Conservation (phyloP, 257 asterid genomes). For the Salvia rosmarinus region DNA sequence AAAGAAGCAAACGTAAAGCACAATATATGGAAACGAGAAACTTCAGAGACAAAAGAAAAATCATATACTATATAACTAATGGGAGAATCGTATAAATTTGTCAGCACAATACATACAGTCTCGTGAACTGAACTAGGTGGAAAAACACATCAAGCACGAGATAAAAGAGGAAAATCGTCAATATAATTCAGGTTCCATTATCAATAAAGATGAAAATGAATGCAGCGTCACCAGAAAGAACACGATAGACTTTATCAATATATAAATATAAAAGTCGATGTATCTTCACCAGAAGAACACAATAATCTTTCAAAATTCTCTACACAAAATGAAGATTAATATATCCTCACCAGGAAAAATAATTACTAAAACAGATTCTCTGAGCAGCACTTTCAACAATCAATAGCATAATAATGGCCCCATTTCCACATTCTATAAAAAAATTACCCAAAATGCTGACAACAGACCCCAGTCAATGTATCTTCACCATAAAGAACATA, state of each 20-base stretch:
- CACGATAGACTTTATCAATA: not conserved
- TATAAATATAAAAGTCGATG: not conserved
- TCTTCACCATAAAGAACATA: not conserved
- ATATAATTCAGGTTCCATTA: not conserved
- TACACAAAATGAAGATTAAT: not conserved
- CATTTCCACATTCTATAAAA: not conserved
- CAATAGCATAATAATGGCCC: not conserved
- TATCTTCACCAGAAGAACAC: not conserved
- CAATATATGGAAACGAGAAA: not conserved
- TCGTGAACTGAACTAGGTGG: not conserved
- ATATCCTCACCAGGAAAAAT: not conserved
- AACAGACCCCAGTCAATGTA: not conserved
- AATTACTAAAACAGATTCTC: not conserved
- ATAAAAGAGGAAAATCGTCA: constrained; percentile 8
- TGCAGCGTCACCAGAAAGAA: not conserved
- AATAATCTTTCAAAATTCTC: not conserved
- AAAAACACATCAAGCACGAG: not conserved
- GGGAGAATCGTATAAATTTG: not conserved
- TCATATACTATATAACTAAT: not conserved
- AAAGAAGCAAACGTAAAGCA: constrained; percentile 2
- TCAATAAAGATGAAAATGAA: not conserved
- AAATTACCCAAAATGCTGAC: constrained; percentile 6
- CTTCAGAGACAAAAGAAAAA: not conserved
- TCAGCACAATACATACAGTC: not conserved
- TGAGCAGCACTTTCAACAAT: not conserved